Percentiles rank a stretch among this genome's conserved stretches.
phyloP scores from a whole-genome alignment of 352 stramenopile species.

The Peronosclerospora sorghi region DNA sequence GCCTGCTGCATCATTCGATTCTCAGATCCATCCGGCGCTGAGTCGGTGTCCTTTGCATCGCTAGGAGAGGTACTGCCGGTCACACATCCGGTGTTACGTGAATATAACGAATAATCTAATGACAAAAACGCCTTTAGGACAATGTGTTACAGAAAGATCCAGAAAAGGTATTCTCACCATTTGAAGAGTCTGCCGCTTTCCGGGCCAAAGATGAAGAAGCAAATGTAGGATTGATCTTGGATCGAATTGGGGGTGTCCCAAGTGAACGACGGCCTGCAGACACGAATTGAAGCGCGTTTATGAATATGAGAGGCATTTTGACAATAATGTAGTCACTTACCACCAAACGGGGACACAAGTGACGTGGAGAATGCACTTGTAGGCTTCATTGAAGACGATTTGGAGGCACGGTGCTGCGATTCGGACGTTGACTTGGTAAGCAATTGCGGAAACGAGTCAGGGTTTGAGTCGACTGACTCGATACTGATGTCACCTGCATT shows the following conservation, averaged over 20 bases:
- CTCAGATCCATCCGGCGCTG: slow-evolving; percentile 9
- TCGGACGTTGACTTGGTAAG: slow-evolving; percentile 38
- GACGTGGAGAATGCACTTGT: slow-evolving; percentile 15
- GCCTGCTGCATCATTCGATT: slow-evolving; percentile 21
- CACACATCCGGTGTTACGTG: slow-evolving; percentile 15
- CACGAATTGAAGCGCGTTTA: slow-evolving; percentile 9
- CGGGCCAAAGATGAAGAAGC: slow-evolving; percentile 18
- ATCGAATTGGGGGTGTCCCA: slow-evolving; percentile 33
- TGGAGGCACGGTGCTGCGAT: slow-evolving; percentile 32
- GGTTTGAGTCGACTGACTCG: slow-evolving; percentile 40
- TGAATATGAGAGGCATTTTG: slow-evolving; percentile 10
- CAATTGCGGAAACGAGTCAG: slow-evolving; percentile 18
- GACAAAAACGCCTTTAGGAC: slow-evolving; percentile 2
- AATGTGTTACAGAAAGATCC: background rate
- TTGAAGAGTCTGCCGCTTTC: slow-evolving; percentile 21
- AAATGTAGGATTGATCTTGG: slow-evolving; percentile 41
- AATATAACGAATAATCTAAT: slow-evolving; percentile 39
- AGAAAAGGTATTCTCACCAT: slow-evolving; percentile 19
- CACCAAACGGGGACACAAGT: slow-evolving; percentile 27
- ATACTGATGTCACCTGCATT: slow-evolving; percentile 14
- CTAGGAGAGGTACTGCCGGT: slow-evolving; percentile 7
- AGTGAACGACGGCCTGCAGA: slow-evolving; percentile 26
- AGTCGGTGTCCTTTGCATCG: slow-evolving; percentile 17
- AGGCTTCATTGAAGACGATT: slow-evolving; percentile 17
- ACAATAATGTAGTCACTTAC: slow-evolving; percentile 23